Evolutionary conservation across 306 rosid species (phyloP).

Genomic region (Lathyrus aphaca): DNA sequence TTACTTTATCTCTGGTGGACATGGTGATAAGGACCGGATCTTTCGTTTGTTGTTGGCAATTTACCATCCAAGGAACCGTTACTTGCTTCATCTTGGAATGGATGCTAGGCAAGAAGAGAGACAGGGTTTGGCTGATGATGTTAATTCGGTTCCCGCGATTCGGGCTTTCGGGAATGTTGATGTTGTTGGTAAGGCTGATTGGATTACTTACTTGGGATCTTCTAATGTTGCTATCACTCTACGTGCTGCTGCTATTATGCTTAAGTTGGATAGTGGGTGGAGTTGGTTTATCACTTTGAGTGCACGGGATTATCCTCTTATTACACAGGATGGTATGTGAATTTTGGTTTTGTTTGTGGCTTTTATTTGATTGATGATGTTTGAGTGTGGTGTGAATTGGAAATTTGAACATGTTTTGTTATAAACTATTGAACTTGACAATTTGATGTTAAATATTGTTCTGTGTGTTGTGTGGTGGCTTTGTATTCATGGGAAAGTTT

Average conservation of each 20-base stretch:
- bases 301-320: conserved; percentile 84
- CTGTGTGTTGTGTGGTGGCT: not conserved
- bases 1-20: conserved; percentile 75
- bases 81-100: conserved; percentile 70
- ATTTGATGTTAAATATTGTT: not conserved
- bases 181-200: conserved; percentile 84
- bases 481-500: conserved; percentile 22
- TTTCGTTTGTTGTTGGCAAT: conserved; percentile 81
- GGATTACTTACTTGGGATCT: conserved; percentile 76
- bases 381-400: not conserved
- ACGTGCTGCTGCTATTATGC: conserved; percentile 84
- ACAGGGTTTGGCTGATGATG: conserved; percentile 40
- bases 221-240: conserved; percentile 69
- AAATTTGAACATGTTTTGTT: not conserved
- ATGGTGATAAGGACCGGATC: conserved; percentile 75
- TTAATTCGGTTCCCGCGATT: conserved; percentile 69
- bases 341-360: conserved; percentile 36
- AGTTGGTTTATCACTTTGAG: conserved; percentile 88
- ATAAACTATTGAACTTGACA: not conserved
- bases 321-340: conserved; percentile 92
- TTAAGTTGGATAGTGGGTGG: conserved; percentile 82
- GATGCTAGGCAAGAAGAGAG: conserved; percentile 79
- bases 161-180: conserved; percentile 86
- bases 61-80: conserved; percentile 87
- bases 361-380: conserved; percentile 5